Conservation (phyloP, 495 filamentous ascomycete species). For the Cercophora newfieldiana region DNA sequence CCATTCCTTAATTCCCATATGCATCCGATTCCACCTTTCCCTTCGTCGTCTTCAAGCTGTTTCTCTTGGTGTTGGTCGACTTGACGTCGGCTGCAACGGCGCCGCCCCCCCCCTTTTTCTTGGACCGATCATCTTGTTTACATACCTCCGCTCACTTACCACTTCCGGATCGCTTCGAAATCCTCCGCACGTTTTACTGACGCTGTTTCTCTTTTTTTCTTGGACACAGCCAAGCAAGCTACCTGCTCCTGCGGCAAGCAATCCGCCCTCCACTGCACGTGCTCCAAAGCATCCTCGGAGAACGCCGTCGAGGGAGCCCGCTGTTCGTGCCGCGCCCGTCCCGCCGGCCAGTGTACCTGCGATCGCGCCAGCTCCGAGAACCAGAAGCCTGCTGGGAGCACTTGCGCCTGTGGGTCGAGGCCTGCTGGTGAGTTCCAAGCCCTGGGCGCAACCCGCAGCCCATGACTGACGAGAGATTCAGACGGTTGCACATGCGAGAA, state of each 20-base stretch:
- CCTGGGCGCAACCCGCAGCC: neutral
- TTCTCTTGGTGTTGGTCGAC: neutral
- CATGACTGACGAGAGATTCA: conserved; percentile 28
- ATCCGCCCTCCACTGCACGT: conserved; percentile 80
- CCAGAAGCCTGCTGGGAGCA: conserved; percentile 44
- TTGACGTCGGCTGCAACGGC: neutral
- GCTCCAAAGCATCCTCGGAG: conserved; percentile 74
- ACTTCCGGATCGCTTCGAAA: neutral
- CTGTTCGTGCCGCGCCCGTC: conserved; percentile 79
- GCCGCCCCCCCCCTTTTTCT: too few species aligned
- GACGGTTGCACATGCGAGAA: conserved; percentile 85
- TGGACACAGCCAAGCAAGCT: conserved; percentile 49
- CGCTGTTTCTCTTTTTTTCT: neutral
- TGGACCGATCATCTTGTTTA: neutral
- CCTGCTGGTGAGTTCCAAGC: conserved; percentile 57
- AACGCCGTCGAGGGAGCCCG: conserved; percentile 70
- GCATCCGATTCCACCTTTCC: neutral
- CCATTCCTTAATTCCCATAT: neutral
- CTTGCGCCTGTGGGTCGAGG: conserved; percentile 78
- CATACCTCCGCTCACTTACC: neutral
- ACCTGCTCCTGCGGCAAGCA: conserved; percentile 89
- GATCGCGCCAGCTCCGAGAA: conserved; percentile 76
- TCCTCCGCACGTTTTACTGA: neutral
- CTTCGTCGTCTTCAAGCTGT: neutral
- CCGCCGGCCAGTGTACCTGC: conserved; percentile 80